A percentile compares a stretch with the other conserved stretches of the same genome.
Evolutionary conservation across 2,329 filamentous ascomycete genomes (phyloP).

Genomic region (Alternaria sp.): DNA sequence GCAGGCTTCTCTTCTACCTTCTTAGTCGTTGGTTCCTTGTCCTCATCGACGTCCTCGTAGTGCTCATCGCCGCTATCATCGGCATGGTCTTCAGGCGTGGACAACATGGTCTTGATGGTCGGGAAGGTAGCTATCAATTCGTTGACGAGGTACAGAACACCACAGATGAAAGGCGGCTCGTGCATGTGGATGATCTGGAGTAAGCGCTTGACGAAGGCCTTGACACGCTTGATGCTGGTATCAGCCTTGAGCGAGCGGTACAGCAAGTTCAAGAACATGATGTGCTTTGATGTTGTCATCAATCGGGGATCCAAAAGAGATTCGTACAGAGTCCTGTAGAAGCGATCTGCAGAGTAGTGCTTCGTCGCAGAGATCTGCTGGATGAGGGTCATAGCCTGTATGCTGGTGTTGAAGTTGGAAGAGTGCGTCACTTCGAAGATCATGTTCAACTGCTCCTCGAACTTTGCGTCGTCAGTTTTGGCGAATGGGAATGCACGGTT

Average conservation of each 20-base stretch:
- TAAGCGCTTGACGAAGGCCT: constrained; percentile 94
- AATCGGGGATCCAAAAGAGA: constrained; percentile 90
- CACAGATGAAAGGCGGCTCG: constrained; percentile 90
- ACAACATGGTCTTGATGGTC: constrained; percentile 75
- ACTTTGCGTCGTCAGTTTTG: constrained; percentile 77
- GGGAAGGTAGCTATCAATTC: constrained; percentile 83
- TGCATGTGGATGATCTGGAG: constrained; percentile 87
- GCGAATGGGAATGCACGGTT: constrained; percentile 96
- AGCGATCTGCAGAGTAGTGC: constrained; percentile 83
- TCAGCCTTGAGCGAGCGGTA: constrained; percentile 89
- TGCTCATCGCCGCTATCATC: constrained; percentile 76
- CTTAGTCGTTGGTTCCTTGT: constrained; percentile 33
- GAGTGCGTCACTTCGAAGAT: constrained; percentile 96
- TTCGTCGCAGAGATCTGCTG: constrained; percentile 87
- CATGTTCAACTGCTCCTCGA: constrained; percentile 90
- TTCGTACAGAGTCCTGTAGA: constrained; percentile 95
- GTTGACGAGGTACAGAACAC: constrained; percentile 85
- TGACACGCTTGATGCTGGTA: constrained; percentile 86
- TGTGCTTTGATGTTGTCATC: constrained; percentile 89
- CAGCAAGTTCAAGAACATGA: constrained; percentile 90
- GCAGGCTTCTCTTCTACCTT: constrained; percentile 22
- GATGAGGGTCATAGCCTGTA: constrained; percentile 92
- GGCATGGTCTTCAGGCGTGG: constrained; percentile 74
- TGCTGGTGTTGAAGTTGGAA: constrained; percentile 97
- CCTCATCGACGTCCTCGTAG: constrained; percentile 68